Conservation (phyloP, 257 asterid genomes). For the Solanum pinnatisectum region DNA sequence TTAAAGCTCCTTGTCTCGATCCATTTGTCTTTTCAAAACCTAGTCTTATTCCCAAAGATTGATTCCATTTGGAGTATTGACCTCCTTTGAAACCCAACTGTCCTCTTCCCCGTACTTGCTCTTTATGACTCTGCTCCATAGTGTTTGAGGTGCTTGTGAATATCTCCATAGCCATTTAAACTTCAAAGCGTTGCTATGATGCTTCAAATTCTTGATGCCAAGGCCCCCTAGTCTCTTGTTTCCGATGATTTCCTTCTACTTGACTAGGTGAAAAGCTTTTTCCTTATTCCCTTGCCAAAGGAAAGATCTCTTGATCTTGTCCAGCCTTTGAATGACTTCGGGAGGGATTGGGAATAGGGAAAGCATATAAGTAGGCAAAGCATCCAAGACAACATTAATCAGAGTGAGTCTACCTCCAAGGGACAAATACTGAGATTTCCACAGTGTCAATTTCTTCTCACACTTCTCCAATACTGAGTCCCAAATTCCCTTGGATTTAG, state of each 20-base stretch:
- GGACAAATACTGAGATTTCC: background rate
- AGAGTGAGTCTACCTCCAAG: background rate
- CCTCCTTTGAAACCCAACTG: background rate
- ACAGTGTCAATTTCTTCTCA: background rate
- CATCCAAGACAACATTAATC: background rate
- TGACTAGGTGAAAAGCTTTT: background rate
- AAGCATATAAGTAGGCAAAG: background rate
- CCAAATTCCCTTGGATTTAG: background rate
- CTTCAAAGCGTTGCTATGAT: background rate
- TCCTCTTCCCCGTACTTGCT: background rate
- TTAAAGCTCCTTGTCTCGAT: background rate
- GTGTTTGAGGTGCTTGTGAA: background rate
- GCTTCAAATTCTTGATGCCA: background rate
- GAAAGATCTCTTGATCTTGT: background rate
- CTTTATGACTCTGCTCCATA: background rate
- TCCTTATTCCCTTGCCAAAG: background rate
- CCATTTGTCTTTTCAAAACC: background rate
- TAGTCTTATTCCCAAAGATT: background rate
- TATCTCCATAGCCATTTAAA: background rate
- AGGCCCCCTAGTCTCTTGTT: background rate
- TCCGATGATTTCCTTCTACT: background rate
- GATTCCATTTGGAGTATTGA: background rate
- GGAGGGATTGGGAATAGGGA: background rate
- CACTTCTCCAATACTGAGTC: background rate
- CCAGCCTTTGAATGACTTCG: background rate